Conservation (phyloP, 805 yeast genomes). For the Candida takata region DNA sequence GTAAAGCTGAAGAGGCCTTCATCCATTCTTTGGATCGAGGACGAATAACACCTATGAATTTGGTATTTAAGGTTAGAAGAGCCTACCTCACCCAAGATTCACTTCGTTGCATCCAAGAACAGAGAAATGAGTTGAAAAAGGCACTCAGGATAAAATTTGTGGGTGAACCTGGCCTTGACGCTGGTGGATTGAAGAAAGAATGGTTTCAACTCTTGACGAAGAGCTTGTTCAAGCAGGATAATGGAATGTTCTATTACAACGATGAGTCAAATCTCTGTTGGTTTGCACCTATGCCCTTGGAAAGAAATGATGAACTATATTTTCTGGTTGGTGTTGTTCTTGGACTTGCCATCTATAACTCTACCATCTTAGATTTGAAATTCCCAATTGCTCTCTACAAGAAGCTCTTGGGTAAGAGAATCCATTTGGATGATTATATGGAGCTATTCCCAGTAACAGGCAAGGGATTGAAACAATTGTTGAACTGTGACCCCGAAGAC, state of each 20-base stretch:
- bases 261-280: conserved; percentile 70
- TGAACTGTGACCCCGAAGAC: conserved; percentile 35
- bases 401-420: conserved; percentile 49
- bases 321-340: conserved; percentile 77
- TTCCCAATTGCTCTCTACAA: conserved; percentile 77
- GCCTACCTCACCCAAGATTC: conserved; percentile 68
- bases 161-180: conserved; percentile 91
- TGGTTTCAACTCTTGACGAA: conserved; percentile 79
- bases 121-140: conserved; percentile 59
- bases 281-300: conserved; percentile 52
- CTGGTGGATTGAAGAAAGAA: conserved; percentile 89
- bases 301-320: conserved; percentile 46
- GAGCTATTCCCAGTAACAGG: conserved; percentile 68
- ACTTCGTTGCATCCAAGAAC: conserved; percentile 48
- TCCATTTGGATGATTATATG: conserved; percentile 55
- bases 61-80: conserved; percentile 65
- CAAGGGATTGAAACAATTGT: conserved; percentile 38
- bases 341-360: conserved; percentile 87
- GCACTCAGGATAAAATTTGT: conserved; percentile 72
- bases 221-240: conserved; percentile 60
- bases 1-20: conserved; percentile 86
- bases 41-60: conserved; percentile 56
- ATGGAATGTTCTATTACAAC: conserved; percentile 58
- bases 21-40: conserved; percentile 62
- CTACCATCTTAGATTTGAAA: conserved; percentile 74